Conservation (phyloP, 345 rosid genomes). For the Eutrema yunnanense region DNA sequence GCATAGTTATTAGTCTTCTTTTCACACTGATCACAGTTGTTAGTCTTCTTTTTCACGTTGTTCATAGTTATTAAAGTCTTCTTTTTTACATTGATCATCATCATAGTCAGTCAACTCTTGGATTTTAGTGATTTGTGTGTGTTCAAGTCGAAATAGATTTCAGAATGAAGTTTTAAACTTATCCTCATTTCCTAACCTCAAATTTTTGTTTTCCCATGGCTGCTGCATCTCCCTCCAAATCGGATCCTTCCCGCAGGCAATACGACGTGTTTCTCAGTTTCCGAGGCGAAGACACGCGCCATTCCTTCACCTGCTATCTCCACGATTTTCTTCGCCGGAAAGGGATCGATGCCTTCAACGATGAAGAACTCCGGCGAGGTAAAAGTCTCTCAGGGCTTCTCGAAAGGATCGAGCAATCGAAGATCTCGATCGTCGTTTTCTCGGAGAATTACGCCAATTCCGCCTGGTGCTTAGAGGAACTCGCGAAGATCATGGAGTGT, state of each 20-base stretch:
- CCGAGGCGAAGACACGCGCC: conserved; percentile 29
- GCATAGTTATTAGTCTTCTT: no score
- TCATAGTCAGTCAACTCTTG: no score
- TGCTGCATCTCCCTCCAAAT: not conserved
- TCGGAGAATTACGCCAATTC: conserved; percentile 20
- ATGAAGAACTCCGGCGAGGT: conserved; percentile 19
- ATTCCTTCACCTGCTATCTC: conserved; percentile 22
- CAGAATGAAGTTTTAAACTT: not conserved
- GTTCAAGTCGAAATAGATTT: no score
- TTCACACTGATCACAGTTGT: no score
- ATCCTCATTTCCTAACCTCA: not conserved
- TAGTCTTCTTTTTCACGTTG: no score
- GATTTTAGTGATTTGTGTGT: not conserved
- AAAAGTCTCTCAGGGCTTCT: conserved; percentile 1
- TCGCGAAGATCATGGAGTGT: conserved; percentile 18
- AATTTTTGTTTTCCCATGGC: not conserved
- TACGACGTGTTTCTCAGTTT: conserved; percentile 33
- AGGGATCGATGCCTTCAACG: conserved; percentile 26
- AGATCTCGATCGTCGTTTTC: conserved; percentile 21
- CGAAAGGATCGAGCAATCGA: conserved; percentile 21
- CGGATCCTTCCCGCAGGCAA: conserved; percentile 14
- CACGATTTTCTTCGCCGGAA: conserved; percentile 16
- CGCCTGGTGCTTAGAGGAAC: conserved; percentile 29
- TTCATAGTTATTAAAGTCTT: no score
- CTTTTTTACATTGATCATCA: no score